Evolutionary conservation across 1,284 basidiomycete species (phyloP), one percentile per base, ranked within the genome.

Genomic region (Sanghuangporus weigelae): DNA sequence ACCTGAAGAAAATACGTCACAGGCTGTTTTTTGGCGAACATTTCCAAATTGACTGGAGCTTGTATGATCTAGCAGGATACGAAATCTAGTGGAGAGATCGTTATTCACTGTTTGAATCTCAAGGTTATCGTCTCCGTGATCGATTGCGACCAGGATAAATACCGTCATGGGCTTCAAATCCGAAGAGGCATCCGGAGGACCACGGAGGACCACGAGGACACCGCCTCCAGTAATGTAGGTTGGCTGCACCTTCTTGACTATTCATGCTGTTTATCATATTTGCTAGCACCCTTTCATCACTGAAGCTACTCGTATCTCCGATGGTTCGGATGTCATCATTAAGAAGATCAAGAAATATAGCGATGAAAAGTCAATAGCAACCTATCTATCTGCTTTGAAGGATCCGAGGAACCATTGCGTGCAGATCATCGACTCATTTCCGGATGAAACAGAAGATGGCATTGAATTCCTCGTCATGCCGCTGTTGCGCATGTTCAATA

Each of bases 161-260:
- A 1, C 69, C 69, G 7, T 69, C 70, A 4, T 71, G 70, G 70
- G 26, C 26, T 26, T 50, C 44, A 1, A 59, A 59, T 11, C 69
- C 63, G 0, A 51, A 67, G 0, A 49, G 44, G 1, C 46, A 66
- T 48, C 65, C 66, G 10, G 16, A 31, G 7, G 12, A 14, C 16
- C 69, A 58, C 66, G 10, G 16, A 31, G 7, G 12, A 14, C 16
- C 69, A 58, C 44, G 70, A 71, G 56, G 70, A 71, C 35, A 26
- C 19, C 21, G 16, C 40, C 11, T 26, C 12, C 1, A 61, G 36
- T 19, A 5, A 7, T 16, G 58, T 59, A 26, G 2, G 59, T 14
- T 23, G 26, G 26, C 26, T 31, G 26, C 26, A 31, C 26, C 3
- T 31, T 31, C 26, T 31, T 31, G 5, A 5, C 26, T 31, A 26